Base-by-base conservation (phyloP, 352 stramenopile genomes). In the Elongisporangium undulatum region DNA sequence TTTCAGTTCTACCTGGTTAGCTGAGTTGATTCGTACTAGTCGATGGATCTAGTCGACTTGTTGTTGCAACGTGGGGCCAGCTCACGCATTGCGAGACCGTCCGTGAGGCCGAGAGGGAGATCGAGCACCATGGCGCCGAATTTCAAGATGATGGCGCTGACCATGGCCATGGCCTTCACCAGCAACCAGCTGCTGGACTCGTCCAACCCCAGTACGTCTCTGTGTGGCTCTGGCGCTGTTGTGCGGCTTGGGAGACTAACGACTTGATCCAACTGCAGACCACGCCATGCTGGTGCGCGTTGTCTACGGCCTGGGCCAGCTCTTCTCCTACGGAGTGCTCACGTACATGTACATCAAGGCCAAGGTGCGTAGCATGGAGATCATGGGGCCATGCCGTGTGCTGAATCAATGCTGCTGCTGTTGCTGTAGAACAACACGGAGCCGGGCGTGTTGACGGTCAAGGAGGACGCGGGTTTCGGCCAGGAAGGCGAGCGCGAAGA, bases 71-170 rank as follows among this genome's bases (percentile, higher is more conserved):
- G 34, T 45, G 34, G 13, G 34, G 34, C 34, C 34, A 45, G 34
- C 34, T 45, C 34, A 45, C 12, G n/a, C n/a, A n/a, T n/a, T 45
- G 34, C 16, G 34, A 45, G 10, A 16, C 2, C 34, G 34, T 3
- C 26, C 26, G n/a, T n/a, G n/a, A n/a, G 26, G 6, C 5, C 26
- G 34, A 45, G 34, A 10, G 34, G 34, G 34, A 38, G 9, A 12
- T 12, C 45, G 16, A 51, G 45, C 3, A 68, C 45, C 58, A 91
- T 92, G 82, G 79, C 79, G 71, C 82, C 76, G 39, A 92, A 89
- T 59, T 66, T 89, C 51, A 89, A 85, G 71, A 85, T 92, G 79
- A 89, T 92, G 79, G 82, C 66, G 66, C 58, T 92, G 45, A 90
- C 80, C 58, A 66, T 92, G 57, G 68, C 61, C 55, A 58, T 92